A percentile compares a stretch with the other conserved stretches of the same genome.
These are phyloP conservation scores for Mycosphaerella sp. DNA, from an alignment of 2,329 filamentous ascomycete genomes.

Conservation along the genomic window DNA sequence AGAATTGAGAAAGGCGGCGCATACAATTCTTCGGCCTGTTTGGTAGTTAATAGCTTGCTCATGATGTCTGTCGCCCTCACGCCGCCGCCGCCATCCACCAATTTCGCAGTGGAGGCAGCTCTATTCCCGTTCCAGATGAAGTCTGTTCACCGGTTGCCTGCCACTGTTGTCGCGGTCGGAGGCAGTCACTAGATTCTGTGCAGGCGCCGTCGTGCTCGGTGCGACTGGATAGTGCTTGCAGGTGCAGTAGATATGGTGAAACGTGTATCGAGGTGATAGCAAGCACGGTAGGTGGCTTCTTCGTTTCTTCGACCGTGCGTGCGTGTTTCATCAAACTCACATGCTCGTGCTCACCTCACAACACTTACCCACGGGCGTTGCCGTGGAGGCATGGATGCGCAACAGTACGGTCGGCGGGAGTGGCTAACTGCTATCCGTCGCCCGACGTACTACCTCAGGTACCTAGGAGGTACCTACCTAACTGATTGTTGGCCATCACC, in stretches of 20 bases:
- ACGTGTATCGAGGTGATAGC: not conserved
- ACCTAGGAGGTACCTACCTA: too few species aligned
- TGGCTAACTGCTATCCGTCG: too few species aligned
- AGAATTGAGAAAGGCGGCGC: slow-evolving; percentile 34
- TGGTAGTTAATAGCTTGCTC: slow-evolving; percentile 67
- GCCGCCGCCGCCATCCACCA: slow-evolving; percentile 22
- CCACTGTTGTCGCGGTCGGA: not conserved
- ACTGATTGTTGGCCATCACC: too few species aligned
- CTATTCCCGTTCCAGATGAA: not conserved
- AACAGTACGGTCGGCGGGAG: too few species aligned
- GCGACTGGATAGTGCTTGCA: not conserved
- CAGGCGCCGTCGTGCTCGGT: not conserved
- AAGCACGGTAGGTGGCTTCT: not conserved
- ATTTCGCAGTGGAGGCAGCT: not conserved
- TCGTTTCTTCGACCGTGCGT: too few species aligned
- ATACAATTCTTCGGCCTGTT: slow-evolving; percentile 85
- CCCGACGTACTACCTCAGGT: too few species aligned
- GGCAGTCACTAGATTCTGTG: not conserved
- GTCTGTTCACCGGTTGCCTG: not conserved
- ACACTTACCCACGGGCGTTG: too few species aligned
- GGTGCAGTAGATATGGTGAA: not conserved
- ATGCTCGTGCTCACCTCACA: not conserved
- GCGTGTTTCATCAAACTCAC: not conserved
- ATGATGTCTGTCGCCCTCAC: slow-evolving; percentile 41
- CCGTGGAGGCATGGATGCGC: too few species aligned